phyloP scores from a whole-genome alignment of 2,329 filamentous ascomycete genomes.

The Penicillium verrucosum region DNA sequence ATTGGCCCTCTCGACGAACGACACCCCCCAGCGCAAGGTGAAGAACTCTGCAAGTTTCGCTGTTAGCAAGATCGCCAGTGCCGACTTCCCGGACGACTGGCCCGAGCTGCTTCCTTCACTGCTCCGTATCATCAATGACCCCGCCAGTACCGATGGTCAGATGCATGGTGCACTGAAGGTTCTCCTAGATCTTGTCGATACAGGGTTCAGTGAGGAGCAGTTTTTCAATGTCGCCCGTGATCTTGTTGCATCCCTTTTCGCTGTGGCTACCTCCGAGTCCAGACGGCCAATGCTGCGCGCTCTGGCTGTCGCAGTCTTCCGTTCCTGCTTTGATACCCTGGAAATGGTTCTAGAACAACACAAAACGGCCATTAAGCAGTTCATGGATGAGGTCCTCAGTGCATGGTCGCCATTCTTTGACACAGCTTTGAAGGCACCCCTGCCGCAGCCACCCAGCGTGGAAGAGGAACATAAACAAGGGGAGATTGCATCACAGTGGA shows the following conservation, averaged over 20 bases:
- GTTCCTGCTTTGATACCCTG: constrained; percentile 87
- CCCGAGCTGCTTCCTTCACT: constrained; percentile 80
- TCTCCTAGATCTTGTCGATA: constrained; percentile 84
- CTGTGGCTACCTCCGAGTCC: constrained; percentile 72
- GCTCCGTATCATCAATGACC: constrained; percentile 65
- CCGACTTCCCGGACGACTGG: constrained; percentile 94
- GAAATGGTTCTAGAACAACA: constrained; percentile 97
- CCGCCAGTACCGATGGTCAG: constrained; percentile 71
- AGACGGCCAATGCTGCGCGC: constrained; percentile 75
- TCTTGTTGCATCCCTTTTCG: constrained; percentile 78
- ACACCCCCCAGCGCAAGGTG: constrained; percentile 75
- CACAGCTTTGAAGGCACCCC: constrained; percentile 67
- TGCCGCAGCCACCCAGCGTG: constrained; percentile 60
- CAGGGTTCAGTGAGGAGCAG: constrained; percentile 87
- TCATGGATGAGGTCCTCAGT: constrained; percentile 79
- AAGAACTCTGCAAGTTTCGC: constrained; percentile 83
- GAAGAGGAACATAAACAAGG: constrained; percentile 57
- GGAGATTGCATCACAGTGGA: constrained; percentile 64
- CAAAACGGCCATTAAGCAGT: constrained; percentile 77
- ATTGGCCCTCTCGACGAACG: constrained; percentile 70
- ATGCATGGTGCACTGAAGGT: constrained; percentile 88
- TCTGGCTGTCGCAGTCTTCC: constrained; percentile 84
- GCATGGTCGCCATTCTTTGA: constrained; percentile 91
- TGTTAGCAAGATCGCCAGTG: constrained; percentile 89
- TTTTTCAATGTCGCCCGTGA: constrained; percentile 88